A percentile compares a stretch with the other conserved stretches of the same genome.
Evolutionary conservation across 2,329 filamentous ascomycete genomes (phyloP).

Genomic region (Bipolaris sorokiniana): DNA sequence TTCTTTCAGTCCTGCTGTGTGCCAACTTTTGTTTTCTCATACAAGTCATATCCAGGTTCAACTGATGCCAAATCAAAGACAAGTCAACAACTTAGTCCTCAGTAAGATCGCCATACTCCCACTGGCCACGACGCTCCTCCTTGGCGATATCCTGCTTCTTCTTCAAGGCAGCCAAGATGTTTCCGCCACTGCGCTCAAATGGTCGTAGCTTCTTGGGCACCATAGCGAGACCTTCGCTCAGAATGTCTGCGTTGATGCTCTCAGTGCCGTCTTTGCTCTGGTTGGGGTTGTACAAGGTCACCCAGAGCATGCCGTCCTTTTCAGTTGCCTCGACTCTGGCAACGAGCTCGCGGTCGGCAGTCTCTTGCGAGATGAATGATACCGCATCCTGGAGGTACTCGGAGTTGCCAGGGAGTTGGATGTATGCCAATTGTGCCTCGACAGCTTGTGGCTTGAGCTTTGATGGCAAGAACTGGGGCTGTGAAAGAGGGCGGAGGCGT

Average conservation of each 20-base stretch:
- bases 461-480: conserved; percentile 73
- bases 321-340: conserved; percentile 87
- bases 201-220: conserved; percentile 88
- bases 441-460: conserved; percentile 86
- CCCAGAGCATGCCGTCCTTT: conserved; percentile 80
- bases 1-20: not conserved
- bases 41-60: not conserved
- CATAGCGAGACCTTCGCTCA: conserved; percentile 85
- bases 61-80: not conserved
- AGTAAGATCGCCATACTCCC: conserved; percentile 97
- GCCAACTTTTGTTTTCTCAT: not conserved
- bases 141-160: conserved; percentile 80
- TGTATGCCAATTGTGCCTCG: conserved; percentile 84
- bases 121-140: conserved; percentile 81
- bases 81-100: conserved; percentile 56
- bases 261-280: conserved; percentile 67
- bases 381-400: conserved; percentile 82
- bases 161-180: conserved; percentile 74
- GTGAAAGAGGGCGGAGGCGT: conserved; percentile 78
- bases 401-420: conserved; percentile 81
- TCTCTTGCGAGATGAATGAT: conserved; percentile 74
- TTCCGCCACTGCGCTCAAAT: conserved; percentile 81
- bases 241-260: conserved; percentile 87
- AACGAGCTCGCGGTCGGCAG: conserved; percentile 78
- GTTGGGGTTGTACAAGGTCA: conserved; percentile 85